Conservation (phyloP, 768 basidiomycete species). For the Suillus americanus region DNA sequence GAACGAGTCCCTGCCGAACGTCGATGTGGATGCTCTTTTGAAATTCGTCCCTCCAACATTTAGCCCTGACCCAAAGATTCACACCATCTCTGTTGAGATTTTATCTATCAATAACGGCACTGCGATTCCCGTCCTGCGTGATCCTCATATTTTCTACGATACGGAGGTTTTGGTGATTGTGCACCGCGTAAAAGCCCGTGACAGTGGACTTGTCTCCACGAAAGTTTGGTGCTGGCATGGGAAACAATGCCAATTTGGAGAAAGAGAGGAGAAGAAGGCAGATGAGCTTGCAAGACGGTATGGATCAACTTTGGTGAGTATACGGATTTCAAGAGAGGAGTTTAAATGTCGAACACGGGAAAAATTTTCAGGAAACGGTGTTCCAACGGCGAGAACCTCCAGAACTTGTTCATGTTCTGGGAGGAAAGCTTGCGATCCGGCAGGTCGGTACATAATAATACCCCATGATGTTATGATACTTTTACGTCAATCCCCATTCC, state of each 20-base stretch:
- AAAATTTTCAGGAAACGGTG: constrained; percentile 34
- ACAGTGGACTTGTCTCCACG: constrained; percentile 65
- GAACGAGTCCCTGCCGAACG: constrained; percentile 44
- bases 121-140: constrained; percentile 43
- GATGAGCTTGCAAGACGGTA: constrained; percentile 74
- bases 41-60: constrained; percentile 24
- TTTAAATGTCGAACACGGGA: not conserved
- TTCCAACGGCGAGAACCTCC: constrained; percentile 64
- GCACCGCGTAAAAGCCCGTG: constrained; percentile 63
- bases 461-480: not conserved
- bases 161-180: constrained; percentile 68
- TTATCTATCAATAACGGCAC: constrained; percentile 55
- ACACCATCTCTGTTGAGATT: constrained; percentile 74
- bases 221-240: constrained; percentile 81
- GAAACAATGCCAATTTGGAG: constrained; percentile 47
- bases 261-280: constrained; percentile 65
- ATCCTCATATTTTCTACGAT: constrained; percentile 67
- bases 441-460: constrained; percentile 47
- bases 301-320: constrained; percentile 58
- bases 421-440: constrained; percentile 69
- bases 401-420: constrained; percentile 62
- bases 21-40: constrained; percentile 51
- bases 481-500: constrained; percentile 5
- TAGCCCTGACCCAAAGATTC: constrained; percentile 34
- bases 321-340: not conserved